Percentiles rank a stretch among this genome's conserved stretches.
phyloP scores from a whole-genome alignment of 148 eudicot genomes.

The Silene latifolia region DNA sequence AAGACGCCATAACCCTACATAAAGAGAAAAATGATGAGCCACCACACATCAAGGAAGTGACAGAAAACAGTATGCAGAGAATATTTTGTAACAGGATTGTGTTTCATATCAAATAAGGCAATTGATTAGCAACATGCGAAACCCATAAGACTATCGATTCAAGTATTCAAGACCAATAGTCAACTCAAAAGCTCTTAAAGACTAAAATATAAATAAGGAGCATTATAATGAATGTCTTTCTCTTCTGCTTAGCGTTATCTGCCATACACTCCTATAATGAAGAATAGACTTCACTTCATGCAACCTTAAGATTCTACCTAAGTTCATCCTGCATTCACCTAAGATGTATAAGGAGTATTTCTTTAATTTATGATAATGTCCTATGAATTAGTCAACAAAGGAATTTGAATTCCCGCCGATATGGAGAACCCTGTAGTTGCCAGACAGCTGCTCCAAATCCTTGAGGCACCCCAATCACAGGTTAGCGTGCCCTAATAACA shows the following conservation, averaged over 20 bases:
- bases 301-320: not conserved
- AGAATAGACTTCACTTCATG: not conserved
- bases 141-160: not conserved
- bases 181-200: conserved; percentile 7
- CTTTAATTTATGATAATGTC: not conserved
- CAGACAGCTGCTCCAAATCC: not conserved
- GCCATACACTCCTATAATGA: not conserved
- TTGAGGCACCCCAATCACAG: not conserved
- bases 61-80: not conserved
- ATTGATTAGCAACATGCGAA: not conserved
- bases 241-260: not conserved
- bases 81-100: not conserved
- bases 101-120: not conserved
- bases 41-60: not conserved
- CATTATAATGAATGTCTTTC: not conserved
- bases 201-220: not conserved
- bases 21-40: conserved; percentile 13
- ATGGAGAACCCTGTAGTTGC: not conserved
- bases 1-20: conserved; percentile 85
- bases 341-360: not conserved
- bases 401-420: not conserved
- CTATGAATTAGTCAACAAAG: not conserved
- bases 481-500: not conserved
- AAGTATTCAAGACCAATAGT: not conserved
- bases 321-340: not conserved